These are phyloP conservation scores for Mucor saturninus DNA, from an alignment of 371 early-diverging fungal genomes.

Conservation along the genomic window DNA sequence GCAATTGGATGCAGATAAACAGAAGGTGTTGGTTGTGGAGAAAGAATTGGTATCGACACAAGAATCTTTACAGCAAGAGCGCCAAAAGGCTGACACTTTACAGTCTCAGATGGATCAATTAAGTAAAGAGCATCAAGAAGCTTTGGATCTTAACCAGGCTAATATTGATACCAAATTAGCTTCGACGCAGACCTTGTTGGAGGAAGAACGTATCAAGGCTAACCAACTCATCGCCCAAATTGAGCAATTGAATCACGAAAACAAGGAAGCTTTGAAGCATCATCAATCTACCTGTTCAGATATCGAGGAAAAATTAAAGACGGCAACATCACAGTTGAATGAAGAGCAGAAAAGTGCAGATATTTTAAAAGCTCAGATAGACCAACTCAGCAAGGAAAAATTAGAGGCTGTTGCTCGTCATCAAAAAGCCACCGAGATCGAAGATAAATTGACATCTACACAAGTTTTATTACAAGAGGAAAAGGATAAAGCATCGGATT, in stretches of 20 bases:
- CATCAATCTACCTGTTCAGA: not conserved
- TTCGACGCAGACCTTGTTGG: not conserved
- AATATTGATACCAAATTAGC: not conserved
- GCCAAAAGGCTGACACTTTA: slow-evolving; percentile 3
- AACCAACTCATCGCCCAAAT: not conserved
- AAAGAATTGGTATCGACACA: not conserved
- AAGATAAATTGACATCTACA: not conserved
- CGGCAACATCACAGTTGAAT: not conserved
- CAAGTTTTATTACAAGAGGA: not conserved
- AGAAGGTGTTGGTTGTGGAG: not conserved
- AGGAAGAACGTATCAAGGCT: slow-evolving; percentile 6
- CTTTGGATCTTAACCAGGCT: not conserved
- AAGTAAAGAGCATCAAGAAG: slow-evolving; percentile 1
- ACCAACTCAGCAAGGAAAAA: not conserved
- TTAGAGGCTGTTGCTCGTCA: not conserved
- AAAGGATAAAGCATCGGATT: not conserved
- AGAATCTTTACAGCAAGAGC: slow-evolving; percentile 6
- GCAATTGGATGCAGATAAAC: not conserved
- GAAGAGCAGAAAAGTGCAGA: not conserved
- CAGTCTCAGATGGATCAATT: slow-evolving; percentile 7
- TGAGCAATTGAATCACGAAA: not conserved
- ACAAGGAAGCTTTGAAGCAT: not conserved
- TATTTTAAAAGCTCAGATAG: not conserved
- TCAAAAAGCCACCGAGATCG: not conserved
- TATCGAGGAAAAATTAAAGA: not conserved